Base-by-base conservation (phyloP, 2,329 filamentous ascomycete species). In the Neonectria faginata region DNA sequence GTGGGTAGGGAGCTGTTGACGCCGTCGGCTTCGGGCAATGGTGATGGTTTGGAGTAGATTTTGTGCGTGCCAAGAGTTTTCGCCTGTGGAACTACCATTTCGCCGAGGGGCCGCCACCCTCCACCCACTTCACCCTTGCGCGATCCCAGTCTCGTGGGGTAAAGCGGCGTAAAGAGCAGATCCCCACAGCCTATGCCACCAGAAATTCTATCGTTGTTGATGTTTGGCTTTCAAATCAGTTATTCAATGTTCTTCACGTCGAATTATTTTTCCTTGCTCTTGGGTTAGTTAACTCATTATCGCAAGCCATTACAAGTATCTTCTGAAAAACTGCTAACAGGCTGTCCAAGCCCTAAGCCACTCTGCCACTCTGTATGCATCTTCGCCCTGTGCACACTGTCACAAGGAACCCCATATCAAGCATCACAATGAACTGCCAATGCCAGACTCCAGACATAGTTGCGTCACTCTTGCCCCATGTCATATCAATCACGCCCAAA, bases 31-130 rank as follows among this genome's bases (percentile, higher is more conserved):
- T 73, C 69, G 60, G 69, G 64, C 71, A 69, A 68, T 78, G 73
- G 68, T 78, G 77, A 76, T 76, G 71, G 74, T 74, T 75, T 71
- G 72, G 75, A 76, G 77, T 75, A 73, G 76, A 75, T 80, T 80
- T 81, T 81, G 79, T 81, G 79, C 79, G 79, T 81, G 79, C 79
- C 79, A 80, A 80, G 79, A 80, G 72, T 81, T 81, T 80, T 79
- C 77, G 77, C 76, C 67, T 74, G 70, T 74, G 78, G 78, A 80
- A 76, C 74, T 76, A 79, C 72, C 78, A 73, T 79, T 78, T 77
- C 70, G 69, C 77, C 76, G 77, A 74, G 50, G 41, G 63, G 42
- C 48, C 58, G 61, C 57, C 65, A 65, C 64, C 39, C 39, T 42
- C 18, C 65, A 25, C 58, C 41, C 64, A 18, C 39, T 42, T 42